Conservation (phyloP, 148 eudicot genomes). For the Arbutus unedo region DNA sequence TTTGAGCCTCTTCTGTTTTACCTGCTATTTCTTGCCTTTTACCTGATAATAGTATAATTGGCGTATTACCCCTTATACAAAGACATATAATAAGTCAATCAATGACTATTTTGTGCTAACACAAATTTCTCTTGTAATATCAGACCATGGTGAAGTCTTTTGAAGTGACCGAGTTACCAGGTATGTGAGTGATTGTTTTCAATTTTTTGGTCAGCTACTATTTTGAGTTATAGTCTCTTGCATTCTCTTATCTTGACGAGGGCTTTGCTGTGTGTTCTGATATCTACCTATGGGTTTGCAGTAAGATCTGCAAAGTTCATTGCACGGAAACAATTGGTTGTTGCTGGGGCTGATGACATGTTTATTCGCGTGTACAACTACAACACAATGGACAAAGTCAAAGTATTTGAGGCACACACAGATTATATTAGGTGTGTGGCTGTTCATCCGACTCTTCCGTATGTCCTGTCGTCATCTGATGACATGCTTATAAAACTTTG, state of each 20-base stretch:
- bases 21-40: background rate
- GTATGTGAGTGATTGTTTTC: slow-evolving; percentile 18
- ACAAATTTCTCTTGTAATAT: slow-evolving; percentile 1
- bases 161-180: slow-evolving; percentile 54
- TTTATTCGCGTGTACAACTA: slow-evolving; percentile 80
- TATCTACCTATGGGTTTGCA: slow-evolving; percentile 30
- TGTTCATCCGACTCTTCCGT: slow-evolving; percentile 93
- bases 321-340: slow-evolving; percentile 91
- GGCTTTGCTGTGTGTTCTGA: slow-evolving; percentile 6
- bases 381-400: slow-evolving; percentile 84
- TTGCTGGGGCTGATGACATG: slow-evolving; percentile 95
- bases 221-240: background rate
- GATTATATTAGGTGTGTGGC: slow-evolving; percentile 93
- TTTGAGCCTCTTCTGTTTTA: background rate
- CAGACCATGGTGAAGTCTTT: slow-evolving; percentile 61
- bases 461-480: slow-evolving; percentile 90
- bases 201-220: background rate
- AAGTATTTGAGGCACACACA: slow-evolving; percentile 88
- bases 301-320: slow-evolving; percentile 85
- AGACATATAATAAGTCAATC: background rate
- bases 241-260: slow-evolving; percentile 13
- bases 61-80: background rate
- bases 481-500: slow-evolving; percentile 99
- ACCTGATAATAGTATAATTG: background rate
- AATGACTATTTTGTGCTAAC: slow-evolving; percentile 4